Conservation (phyloP, 257 asterid genomes). For the Solanum sejunctum region DNA sequence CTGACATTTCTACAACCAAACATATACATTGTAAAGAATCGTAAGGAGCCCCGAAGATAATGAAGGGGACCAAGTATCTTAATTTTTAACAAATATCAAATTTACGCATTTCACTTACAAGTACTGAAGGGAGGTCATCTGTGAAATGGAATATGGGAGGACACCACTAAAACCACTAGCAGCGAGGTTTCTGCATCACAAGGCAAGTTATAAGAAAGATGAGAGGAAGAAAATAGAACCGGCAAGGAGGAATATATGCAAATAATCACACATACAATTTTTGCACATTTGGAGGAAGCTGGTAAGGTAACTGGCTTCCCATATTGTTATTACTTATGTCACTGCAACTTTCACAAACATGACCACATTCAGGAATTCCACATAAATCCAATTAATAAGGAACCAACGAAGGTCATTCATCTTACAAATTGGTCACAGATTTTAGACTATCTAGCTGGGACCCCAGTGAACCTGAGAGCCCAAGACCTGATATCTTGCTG, state of each 20-base stretch:
- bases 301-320: constrained; percentile 62
- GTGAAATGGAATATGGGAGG: constrained; percentile 69
- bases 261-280: constrained; percentile 47
- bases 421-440: constrained; percentile 70
- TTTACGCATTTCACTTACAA: constrained; percentile 43
- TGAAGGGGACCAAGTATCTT: not conserved
- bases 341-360: constrained; percentile 34
- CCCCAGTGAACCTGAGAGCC: constrained; percentile 69
- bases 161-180: constrained; percentile 47
- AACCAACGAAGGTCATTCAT: not conserved
- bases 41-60: not conserved
- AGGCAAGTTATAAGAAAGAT: not conserved
- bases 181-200: constrained; percentile 66
- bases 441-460: constrained; percentile 48
- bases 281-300: constrained; percentile 66
- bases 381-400: not conserved
- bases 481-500: constrained; percentile 59
- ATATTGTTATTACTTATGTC: constrained; percentile 82
- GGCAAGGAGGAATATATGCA: not conserved
- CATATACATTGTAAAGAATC: not conserved
- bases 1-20: constrained; percentile 49
- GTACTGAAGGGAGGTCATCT: constrained; percentile 54
- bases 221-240: not conserved
- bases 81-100: not conserved
- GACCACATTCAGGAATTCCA: not conserved